Percentiles rank a stretch among this genome's conserved stretches.
These are phyloP conservation scores for Mortierella sp. DNA, from an alignment of 371 early-diverging fungal species.

Conservation along the genomic window DNA sequence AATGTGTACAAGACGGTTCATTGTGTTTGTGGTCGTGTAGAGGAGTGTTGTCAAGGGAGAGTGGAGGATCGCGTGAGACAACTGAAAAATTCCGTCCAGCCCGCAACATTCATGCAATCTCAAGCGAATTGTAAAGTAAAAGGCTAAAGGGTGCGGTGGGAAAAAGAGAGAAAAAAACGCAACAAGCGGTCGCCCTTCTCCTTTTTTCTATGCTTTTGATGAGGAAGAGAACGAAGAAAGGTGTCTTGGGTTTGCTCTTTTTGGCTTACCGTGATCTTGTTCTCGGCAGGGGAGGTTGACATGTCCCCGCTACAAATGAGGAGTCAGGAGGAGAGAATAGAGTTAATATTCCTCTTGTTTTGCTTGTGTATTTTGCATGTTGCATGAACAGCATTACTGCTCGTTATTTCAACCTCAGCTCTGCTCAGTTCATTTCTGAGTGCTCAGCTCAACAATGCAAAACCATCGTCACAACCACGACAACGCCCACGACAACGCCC, in stretches of 20 bases:
- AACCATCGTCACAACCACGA: neutral
- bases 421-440: neutral
- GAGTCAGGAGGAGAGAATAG: neutral
- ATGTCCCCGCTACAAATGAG: constrained; percentile 1
- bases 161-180: constrained; percentile 20
- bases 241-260: neutral
- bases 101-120: constrained; percentile 18
- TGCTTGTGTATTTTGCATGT: neutral
- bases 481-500: neutral
- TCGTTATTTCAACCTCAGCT: constrained; percentile 12
- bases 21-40: neutral
- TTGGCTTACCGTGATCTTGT: constrained; percentile 48
- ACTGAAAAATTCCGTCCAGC: constrained; percentile 1
- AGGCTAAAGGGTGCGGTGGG: constrained; percentile 15
- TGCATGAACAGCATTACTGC: neutral
- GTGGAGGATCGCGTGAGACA: constrained; percentile 31
- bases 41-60: neutral
- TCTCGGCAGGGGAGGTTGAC: constrained; percentile 38
- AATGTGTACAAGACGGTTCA: neutral
- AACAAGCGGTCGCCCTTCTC: neutral
- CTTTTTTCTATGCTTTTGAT: neutral
- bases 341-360: neutral
- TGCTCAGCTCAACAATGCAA: neutral
- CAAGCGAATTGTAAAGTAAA: neutral
- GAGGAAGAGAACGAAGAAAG: neutral